A percentile compares a stretch with the other conserved stretches of the same genome.
Evolutionary conservation across 345 rosid species (phyloP).

Genomic region (Angophora floribunda): DNA sequence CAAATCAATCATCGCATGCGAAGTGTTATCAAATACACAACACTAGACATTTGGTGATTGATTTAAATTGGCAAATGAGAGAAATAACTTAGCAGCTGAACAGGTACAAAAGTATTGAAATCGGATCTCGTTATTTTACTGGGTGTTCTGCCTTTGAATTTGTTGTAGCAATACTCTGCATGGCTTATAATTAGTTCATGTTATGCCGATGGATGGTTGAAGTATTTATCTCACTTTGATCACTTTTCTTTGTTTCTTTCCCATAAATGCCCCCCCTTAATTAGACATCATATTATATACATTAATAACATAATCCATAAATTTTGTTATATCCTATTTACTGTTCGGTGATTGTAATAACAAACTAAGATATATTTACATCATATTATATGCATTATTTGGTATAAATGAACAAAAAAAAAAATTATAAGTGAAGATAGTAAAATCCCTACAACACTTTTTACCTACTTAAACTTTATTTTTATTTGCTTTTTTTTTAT

Average conservation of each 20-base stretch:
- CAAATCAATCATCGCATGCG: background rate
- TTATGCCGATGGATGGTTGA: background rate
- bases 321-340: no score
- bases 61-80: background rate
- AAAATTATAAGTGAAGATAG: no score
- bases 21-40: background rate
- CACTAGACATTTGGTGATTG: background rate
- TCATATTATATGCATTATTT: no score
- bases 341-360: no score
- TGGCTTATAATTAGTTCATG: background rate
- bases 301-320: no score
- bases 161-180: background rate
- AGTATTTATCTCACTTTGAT: background rate
- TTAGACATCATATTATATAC: no score
- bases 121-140: background rate
- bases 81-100: background rate
- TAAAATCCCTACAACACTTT: no score
- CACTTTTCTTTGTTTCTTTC: background rate
- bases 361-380: no score
- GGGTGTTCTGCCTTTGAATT: background rate
- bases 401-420: no score
- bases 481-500: no score
- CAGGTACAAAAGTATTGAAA: background rate
- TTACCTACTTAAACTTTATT: no score
- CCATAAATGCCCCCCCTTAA: no score